phyloP scores from a whole-genome alignment of 805 yeast genomes.

The Wickerhamomyces kurtzmanii region DNA sequence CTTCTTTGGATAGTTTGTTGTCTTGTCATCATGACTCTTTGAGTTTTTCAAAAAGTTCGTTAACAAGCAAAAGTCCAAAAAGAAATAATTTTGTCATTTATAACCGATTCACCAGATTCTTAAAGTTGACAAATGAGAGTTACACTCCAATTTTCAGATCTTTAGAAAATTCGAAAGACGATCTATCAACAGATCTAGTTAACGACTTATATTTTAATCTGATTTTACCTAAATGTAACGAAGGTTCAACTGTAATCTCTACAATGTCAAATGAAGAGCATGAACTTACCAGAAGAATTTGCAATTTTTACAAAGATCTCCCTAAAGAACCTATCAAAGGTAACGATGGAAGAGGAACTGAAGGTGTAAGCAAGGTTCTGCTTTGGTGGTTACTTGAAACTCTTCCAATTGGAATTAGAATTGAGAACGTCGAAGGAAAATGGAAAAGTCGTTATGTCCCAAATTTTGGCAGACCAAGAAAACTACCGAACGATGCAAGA shows the following conservation, averaged over 20 bases:
- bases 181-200: slow-evolving; percentile 8
- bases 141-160: slow-evolving; percentile 9
- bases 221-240: slow-evolving; percentile 2
- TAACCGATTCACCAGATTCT: too few species aligned
- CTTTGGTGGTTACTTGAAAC: slow-evolving; percentile 58
- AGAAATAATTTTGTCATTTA: not conserved
- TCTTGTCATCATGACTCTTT: slow-evolving; percentile 45
- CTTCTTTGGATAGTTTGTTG: slow-evolving; percentile 30
- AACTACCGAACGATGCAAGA: slow-evolving; percentile 33
- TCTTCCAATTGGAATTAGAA: slow-evolving; percentile 45
- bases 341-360: slow-evolving; percentile 30
- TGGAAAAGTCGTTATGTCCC: slow-evolving; percentile 45
- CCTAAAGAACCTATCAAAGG: slow-evolving; percentile 15
- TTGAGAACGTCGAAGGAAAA: slow-evolving; percentile 34
- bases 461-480: slow-evolving; percentile 43
- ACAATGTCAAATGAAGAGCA: too few species aligned
- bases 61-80: slow-evolving; percentile 7
- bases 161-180: slow-evolving; percentile 3
- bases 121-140: too few species aligned
- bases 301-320: slow-evolving; percentile 7
- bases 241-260: not conserved
- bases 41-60: slow-evolving; percentile 13
- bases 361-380: slow-evolving; percentile 15
- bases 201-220: slow-evolving; percentile 6
- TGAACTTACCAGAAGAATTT: too few species aligned